Conservation (phyloP, 2,329 filamentous ascomycete genomes). For the Phaeosphaeria sp. region DNA sequence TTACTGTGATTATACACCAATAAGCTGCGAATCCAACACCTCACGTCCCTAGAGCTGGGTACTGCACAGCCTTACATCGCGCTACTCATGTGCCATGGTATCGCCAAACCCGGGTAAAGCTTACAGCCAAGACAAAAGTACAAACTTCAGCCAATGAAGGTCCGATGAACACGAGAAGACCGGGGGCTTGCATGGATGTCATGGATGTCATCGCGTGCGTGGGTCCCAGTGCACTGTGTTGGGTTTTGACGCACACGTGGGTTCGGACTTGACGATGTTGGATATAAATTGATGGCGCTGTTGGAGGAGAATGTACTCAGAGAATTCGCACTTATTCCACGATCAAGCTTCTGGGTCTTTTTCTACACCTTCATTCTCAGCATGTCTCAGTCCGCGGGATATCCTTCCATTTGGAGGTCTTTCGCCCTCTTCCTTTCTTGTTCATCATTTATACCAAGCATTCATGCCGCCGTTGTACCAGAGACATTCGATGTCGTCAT, state of each 20-base stretch:
- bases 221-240: neutral
- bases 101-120: neutral
- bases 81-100: neutral
- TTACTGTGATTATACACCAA: too few species aligned
- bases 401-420: neutral
- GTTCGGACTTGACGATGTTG: too few species aligned
- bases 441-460: neutral
- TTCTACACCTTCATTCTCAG: neutral
- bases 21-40: too few species aligned
- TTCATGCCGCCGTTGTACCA: conserved; percentile 1
- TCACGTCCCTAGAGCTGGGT: neutral
- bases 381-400: neutral
- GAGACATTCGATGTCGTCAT: conserved; percentile 40
- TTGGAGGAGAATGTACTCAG: too few species aligned
- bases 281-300: neutral
- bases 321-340: too few species aligned
- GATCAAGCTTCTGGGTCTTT: neutral
- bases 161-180: neutral
- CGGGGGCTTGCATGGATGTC: neutral
- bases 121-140: neutral
- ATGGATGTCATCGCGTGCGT: neutral
- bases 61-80: neutral
- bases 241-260: neutral
- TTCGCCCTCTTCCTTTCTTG: neutral
- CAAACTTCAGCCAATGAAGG: neutral